These are phyloP conservation scores for Trichoderma guizhouense DNA, from an alignment of 2,329 filamentous ascomycete species.

Conservation along the genomic window DNA sequence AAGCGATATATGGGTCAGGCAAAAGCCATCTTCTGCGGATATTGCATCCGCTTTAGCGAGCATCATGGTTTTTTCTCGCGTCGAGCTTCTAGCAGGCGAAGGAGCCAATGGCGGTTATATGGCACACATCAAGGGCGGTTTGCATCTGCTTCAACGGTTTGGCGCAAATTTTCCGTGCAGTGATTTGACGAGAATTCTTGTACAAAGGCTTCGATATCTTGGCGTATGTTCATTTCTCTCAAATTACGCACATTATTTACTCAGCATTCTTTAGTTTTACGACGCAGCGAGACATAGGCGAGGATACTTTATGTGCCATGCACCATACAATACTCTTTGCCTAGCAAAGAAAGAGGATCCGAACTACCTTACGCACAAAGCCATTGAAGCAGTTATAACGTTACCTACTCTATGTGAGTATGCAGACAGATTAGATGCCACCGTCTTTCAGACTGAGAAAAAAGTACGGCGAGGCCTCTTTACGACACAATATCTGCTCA, in stretches of 20 bases:
- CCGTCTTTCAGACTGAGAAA: background rate
- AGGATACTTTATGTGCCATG: background rate
- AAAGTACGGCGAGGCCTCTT: background rate
- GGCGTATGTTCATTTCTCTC: background rate
- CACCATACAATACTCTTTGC: background rate
- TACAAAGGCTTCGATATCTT: background rate
- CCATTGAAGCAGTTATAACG: background rate
- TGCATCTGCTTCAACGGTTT: background rate
- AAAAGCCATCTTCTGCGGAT: background rate
- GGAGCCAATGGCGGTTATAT: background rate
- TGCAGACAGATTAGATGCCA: background rate
- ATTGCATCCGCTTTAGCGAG: background rate
- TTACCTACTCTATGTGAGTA: background rate
- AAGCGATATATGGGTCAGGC: background rate
- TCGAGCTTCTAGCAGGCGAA: background rate
- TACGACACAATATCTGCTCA: background rate
- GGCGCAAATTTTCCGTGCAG: background rate
- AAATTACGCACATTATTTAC: background rate
- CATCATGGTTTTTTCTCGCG: background rate
- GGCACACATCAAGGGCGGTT: background rate
- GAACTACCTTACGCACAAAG: background rate
- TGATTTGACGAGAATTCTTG: background rate
- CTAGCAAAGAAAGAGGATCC: background rate
- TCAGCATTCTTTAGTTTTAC: background rate
- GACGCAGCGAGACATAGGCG: background rate